Conservation (phyloP, 2,329 filamentous ascomycete species). For the Aspergillus intermedius region DNA sequence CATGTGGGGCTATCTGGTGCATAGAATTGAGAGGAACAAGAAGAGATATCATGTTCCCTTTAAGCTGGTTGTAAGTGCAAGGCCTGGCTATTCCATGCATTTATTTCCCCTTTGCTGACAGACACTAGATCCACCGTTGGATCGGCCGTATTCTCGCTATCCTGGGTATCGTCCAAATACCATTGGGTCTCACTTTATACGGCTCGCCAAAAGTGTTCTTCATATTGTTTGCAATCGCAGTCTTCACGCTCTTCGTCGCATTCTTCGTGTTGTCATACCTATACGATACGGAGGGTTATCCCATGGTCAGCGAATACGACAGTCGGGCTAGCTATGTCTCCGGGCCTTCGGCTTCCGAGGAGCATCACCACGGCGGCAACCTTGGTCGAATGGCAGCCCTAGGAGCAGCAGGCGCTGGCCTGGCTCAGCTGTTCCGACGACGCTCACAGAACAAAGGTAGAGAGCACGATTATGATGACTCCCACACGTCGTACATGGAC, state of each 20-base stretch:
- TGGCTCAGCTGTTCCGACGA: slow-evolving; percentile 46
- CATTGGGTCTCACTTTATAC: slow-evolving; percentile 83
- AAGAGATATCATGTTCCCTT: slow-evolving; percentile 50
- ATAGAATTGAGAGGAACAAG: slow-evolving; percentile 48
- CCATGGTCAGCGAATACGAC: slow-evolving; percentile 49
- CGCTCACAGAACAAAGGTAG: slow-evolving; percentile 39
- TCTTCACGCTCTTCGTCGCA: slow-evolving; percentile 61
- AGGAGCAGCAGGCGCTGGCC: slow-evolving; percentile 52
- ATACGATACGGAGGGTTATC: slow-evolving; percentile 46
- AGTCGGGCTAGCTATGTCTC: slow-evolving; percentile 53
- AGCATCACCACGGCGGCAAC: slow-evolving; percentile 38
- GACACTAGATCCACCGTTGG: slow-evolving; percentile 73
- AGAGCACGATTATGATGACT: slow-evolving; percentile 37
- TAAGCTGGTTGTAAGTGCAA: slow-evolving; percentile 48
- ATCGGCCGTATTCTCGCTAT: slow-evolving; percentile 69
- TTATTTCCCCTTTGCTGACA: not conserved
- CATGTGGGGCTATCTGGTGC: slow-evolving; percentile 53
- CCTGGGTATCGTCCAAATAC: slow-evolving; percentile 78
- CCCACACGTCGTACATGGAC: slow-evolving; percentile 55
- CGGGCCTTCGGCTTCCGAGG: slow-evolving; percentile 45
- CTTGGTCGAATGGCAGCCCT: slow-evolving; percentile 48
- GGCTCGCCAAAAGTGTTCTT: slow-evolving; percentile 82
- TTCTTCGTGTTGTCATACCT: slow-evolving; percentile 78
- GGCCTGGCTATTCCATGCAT: not conserved
- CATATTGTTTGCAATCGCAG: slow-evolving; percentile 76